Evolutionary conservation across 2,329 filamentous ascomycete species (phyloP).

Genomic region (Pseudocercospora ulei): DNA sequence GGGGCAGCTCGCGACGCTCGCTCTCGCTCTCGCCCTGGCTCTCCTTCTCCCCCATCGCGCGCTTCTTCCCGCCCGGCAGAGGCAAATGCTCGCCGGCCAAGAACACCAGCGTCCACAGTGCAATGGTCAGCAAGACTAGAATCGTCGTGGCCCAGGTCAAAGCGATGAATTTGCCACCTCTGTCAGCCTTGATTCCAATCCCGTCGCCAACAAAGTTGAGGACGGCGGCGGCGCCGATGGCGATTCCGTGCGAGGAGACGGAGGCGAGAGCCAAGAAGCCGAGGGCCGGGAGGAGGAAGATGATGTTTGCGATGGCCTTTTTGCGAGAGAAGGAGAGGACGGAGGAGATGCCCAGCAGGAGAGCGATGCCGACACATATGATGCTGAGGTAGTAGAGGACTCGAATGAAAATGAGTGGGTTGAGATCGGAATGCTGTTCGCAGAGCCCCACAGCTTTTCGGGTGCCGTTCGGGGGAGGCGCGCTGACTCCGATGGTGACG

Average conservation of each 20-base stretch:
- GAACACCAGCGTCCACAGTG: constrained; percentile 16
- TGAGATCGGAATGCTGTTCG: constrained; percentile 46
- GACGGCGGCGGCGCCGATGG: constrained; percentile 44
- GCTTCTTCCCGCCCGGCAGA: constrained; percentile 1
- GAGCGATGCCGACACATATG: constrained; percentile 43
- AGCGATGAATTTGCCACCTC: constrained; percentile 48
- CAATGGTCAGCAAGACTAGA: constrained; percentile 25
- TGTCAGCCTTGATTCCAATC: constrained; percentile 44
- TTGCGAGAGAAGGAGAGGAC: constrained; percentile 36
- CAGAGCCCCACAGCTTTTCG: constrained; percentile 47
- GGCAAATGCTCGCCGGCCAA: constrained; percentile 17
- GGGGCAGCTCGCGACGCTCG: constrained; percentile 1
- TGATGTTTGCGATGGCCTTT: constrained; percentile 42
- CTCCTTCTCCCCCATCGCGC: constrained; percentile 1
- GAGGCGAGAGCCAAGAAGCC: constrained; percentile 59
- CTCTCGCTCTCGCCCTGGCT: background rate
- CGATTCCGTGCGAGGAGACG: constrained; percentile 60
- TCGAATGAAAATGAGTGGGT: constrained; percentile 47
- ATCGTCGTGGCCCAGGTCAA: constrained; percentile 51
- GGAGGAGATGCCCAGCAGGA: constrained; percentile 41
- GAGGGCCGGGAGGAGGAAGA: constrained; percentile 44
- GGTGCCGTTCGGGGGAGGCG: constrained; percentile 32
- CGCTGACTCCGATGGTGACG: constrained; percentile 33
- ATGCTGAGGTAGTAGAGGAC: constrained; percentile 52
- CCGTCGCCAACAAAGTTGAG: constrained; percentile 47